These are phyloP conservation scores for Hammondia hammondi DNA, from an alignment of 169 alveolate genomes.

Conservation along the genomic window DNA sequence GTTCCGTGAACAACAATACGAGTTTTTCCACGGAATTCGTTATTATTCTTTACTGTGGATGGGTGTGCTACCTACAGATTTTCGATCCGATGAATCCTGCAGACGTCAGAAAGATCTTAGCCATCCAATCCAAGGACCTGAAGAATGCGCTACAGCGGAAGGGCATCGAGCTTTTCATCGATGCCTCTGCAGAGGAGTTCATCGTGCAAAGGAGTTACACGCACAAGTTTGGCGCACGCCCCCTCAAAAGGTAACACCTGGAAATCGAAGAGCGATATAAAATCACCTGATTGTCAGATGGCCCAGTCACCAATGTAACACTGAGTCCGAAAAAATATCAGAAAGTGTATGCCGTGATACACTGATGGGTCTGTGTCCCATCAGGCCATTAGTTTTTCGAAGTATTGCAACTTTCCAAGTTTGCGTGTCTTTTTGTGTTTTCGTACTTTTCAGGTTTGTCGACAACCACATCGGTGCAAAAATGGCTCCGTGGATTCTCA, in stretches of 20 bases:
- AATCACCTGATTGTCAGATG: no score
- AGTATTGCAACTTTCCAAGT: no score
- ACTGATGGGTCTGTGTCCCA: no score
- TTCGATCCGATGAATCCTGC: conserved; percentile 53
- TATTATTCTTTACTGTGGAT: no score
- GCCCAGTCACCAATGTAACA: no score
- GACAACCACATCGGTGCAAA: neutral
- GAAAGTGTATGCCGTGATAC: no score
- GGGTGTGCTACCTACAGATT: neutral
- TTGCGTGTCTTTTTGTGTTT: neutral
- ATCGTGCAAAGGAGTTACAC: conserved; percentile 46
- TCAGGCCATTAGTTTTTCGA: no score
- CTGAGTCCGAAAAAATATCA: neutral
- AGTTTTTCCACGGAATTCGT: no score
- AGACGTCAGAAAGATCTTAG: conserved; percentile 19
- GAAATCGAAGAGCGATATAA: no score
- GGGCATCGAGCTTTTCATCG: conserved; percentile 13
- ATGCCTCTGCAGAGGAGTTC: conserved; percentile 33
- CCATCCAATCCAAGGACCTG: conserved; percentile 1
- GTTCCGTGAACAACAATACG: no score
- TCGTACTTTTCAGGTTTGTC: neutral
- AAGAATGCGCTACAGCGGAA: neutral
- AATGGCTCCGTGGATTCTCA: conserved; percentile 16
- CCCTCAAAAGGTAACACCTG: conserved; percentile 12
- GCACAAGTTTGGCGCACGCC: conserved; percentile 54